phyloP scores from a whole-genome alignment of 768 basidiomycete species.

The Mycena indigotica region DNA sequence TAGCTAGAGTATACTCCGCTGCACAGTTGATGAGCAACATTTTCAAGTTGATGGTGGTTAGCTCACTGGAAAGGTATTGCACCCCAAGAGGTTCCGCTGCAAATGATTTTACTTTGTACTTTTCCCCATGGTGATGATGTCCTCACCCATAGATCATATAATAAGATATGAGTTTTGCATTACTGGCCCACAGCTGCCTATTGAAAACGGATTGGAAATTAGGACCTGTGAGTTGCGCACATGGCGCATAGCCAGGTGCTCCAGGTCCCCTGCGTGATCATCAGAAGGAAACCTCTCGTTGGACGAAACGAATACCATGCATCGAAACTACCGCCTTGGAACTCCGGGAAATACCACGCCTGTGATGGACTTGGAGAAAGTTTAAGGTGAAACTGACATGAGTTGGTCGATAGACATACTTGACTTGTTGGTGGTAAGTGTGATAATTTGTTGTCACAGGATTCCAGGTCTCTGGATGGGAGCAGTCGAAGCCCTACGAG shows the following conservation, averaged over 20 bases:
- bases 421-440: slow-evolving; percentile 58
- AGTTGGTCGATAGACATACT: slow-evolving; percentile 11
- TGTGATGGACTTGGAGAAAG: slow-evolving; percentile 40
- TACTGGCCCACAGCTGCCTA: slow-evolving; percentile 74
- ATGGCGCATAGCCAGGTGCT: slow-evolving; percentile 59
- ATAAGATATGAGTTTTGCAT: slow-evolving; percentile 79
- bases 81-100: slow-evolving; percentile 85
- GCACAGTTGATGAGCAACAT: no score
- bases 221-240: slow-evolving; percentile 67
- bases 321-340: slow-evolving; percentile 60
- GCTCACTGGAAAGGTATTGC: slow-evolving; percentile 78
- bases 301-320: slow-evolving; percentile 57
- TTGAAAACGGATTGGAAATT: slow-evolving; percentile 82
- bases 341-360: slow-evolving; percentile 71
- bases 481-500: slow-evolving; percentile 83
- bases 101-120: background rate
- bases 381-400: background rate
- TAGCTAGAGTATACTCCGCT: slow-evolving; percentile 48
- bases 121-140: background rate
- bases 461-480: slow-evolving; percentile 66
- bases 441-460: slow-evolving; percentile 66
- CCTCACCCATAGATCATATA: slow-evolving; percentile 76
- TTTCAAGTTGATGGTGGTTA: no score
- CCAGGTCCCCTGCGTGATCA: background rate
- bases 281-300: slow-evolving; percentile 1